Base-by-base conservation (phyloP, 306 rosid species). In the Fragaria nilgerrensis region DNA sequence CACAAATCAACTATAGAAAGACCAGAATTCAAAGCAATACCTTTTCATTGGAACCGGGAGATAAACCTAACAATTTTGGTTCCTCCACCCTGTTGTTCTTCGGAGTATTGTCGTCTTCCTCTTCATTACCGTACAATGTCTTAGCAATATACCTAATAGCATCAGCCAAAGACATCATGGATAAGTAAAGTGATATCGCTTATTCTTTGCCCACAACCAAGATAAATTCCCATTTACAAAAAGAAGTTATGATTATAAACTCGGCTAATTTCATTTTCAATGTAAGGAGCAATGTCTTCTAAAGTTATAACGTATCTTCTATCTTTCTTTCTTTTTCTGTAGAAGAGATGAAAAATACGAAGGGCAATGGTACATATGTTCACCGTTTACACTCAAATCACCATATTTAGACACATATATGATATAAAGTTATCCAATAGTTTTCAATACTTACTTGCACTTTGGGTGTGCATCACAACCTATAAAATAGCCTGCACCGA, bases 381-480 rank as follows among this genome's bases (percentile, higher is more conserved):
- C 10, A 70, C 27, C 48, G 61, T 45, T 15, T 56, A 22, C 63
- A 25, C 23, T 50, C 55, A 52, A 52, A 25, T 14, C 50, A 48
- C 37, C 41, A 71, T 23, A 74, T 43, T 9, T 27, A 53, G 19
- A 6, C 36, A 45, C 56, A 36, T 23, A 49, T 22, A 37, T 27
- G 70, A 37, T 12, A 48, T 29, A 63, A 20, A 7, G n/a, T 39
- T 62, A 45, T 27, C 34, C 45, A 36, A 53, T 52, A 52, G 66
- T 14, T 34, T 73, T 52, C 50, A 67, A 71, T 63, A 88, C 99
- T 95, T 82, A 95, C 99, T 96, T 96, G 98, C 99, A 96, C 62
- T n/a, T 84, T 9, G 99, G 99, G 86, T 96, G 98, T 80, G 90
- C 89, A 83, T 92, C 93, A 83, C 99, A 96, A 5, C 97, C 98